Base-by-base conservation (phyloP, 148 eudicot species). In the Persicaria tinctoria region DNA sequence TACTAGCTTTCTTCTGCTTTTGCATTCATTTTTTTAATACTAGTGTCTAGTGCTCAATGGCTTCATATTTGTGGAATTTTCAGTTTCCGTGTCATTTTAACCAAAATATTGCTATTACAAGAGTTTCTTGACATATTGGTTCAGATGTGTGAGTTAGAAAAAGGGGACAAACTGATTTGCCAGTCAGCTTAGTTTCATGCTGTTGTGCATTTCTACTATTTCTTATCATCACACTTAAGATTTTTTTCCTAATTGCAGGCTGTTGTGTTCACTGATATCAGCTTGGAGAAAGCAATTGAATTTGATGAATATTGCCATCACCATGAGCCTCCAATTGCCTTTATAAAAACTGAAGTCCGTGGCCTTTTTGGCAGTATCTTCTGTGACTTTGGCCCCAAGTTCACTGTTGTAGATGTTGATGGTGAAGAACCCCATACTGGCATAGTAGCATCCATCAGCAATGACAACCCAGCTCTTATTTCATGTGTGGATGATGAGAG, bases 401-500 rank as follows among this genome's bases (percentile, higher is more conserved):
- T 85, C 59, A 85, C 83, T 32, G 85, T 85, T 68, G 14, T 55
- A 69, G 84, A 85, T 84, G 93, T 86, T 64, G 93, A 84, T 77
- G 88, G 91, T 48, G 82, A 89, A 46, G 89, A 87, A 50, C 89
- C 94, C n/a, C 85, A 86, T 75, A 86, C 91, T 1, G 91, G 89
- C 55, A 89, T 89, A 16, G 78, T 87, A 74, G 89, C 94, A 69
- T 86, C 88, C 50, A 84, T 89, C 73, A 87, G 87, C 76, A 89
- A 87, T 74, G 96, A 86, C 63, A 85, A 84, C 66, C 88, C 90
- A 64, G 90, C 92, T 66, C 86, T 88, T 18, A 78, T 88, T 63
- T 63, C 87, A 46, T 88, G 92, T 85, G 90, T 90, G 81, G 96
- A 90, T 80, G 96, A 90, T 70, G 92, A 88, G 83, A 81, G 90